A percentile compares a stretch with the other conserved stretches of the same genome.
phyloP scores from a whole-genome alignment of 805 yeast species.

The Saccharomycopsis lassenensis region DNA sequence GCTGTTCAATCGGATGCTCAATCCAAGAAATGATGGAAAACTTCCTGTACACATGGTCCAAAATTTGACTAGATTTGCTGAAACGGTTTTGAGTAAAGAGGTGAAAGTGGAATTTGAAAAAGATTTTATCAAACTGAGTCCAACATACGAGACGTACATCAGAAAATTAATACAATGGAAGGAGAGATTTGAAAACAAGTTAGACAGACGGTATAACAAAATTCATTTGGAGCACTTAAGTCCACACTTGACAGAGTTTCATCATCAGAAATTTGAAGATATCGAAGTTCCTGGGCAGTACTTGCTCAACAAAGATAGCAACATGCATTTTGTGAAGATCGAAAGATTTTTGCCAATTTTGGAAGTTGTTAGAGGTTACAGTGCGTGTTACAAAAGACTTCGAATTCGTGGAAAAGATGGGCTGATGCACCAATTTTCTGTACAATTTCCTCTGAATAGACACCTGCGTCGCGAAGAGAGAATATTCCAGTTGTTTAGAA shows the following conservation, averaged over 20 bases:
- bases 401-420: slow-evolving; percentile 93
- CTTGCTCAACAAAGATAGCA: slow-evolving; percentile 75
- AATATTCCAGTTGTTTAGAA: slow-evolving; percentile 81
- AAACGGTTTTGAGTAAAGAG: slow-evolving; percentile 81
- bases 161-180: slow-evolving; percentile 83
- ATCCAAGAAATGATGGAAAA: slow-evolving; percentile 79
- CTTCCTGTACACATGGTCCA: slow-evolving; percentile 88
- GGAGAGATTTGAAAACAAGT: slow-evolving; percentile 79
- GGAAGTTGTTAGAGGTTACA: slow-evolving; percentile 81
- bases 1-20: slow-evolving; percentile 73
- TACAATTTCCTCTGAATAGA: slow-evolving; percentile 95
- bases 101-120: slow-evolving; percentile 83
- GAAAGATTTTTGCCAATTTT: slow-evolving; percentile 86
- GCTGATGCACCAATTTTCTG: slow-evolving; percentile 81
- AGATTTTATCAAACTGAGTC: slow-evolving; percentile 80
- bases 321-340: slow-evolving; percentile 83
- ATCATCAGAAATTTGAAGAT: slow-evolving; percentile 95
- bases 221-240: slow-evolving; percentile 83
- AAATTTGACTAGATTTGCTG: slow-evolving; percentile 81
- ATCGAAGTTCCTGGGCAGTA: slow-evolving; percentile 98
- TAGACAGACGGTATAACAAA: slow-evolving; percentile 72
- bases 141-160: slow-evolving; percentile 81
- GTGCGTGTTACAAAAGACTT: slow-evolving; percentile 80
- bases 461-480: slow-evolving; percentile 96
- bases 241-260: slow-evolving; percentile 94